Conservation (phyloP, 177 flowering plant genomes). For the Tripterygium wilfordii region DNA sequence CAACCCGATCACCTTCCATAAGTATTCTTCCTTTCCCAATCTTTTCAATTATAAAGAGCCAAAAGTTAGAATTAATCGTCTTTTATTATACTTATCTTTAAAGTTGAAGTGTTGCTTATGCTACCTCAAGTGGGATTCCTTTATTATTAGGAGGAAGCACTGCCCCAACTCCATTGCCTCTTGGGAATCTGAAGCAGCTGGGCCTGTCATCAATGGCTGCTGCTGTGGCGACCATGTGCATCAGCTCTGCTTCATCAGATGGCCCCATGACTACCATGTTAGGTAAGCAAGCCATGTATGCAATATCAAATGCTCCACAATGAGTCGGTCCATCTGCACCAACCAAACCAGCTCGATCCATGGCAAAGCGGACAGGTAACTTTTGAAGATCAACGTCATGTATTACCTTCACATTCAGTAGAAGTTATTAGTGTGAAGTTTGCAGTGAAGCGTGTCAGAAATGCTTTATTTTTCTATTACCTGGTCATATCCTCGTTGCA, state of each 20-base stretch:
- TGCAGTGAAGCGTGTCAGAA: neutral
- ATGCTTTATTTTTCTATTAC: conserved; percentile 18
- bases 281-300: conserved; percentile 95
- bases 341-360: conserved; percentile 91
- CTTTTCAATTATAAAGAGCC: conserved; percentile 23
- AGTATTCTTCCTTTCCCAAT: conserved; percentile 89
- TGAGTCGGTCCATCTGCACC: conserved; percentile 98
- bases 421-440: neutral
- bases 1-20: conserved; percentile 74
- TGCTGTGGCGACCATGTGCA: conserved; percentile 97
- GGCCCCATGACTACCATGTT: conserved; percentile 99
- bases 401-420: conserved; percentile 60
- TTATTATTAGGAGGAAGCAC: conserved; percentile 59
- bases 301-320: conserved; percentile 90
- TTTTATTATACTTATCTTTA: too few relatives aligned
- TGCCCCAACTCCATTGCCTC: conserved; percentile 83
- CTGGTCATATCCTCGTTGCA: conserved; percentile 95
- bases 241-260: conserved; percentile 81
- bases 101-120: too few relatives aligned
- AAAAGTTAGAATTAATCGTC: too few relatives aligned
- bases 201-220: conserved; percentile 87
- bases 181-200: conserved; percentile 88
- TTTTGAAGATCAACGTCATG: conserved; percentile 98
- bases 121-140: conserved; percentile 84
- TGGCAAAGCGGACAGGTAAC: conserved; percentile 83